Conservation (phyloP, 1,284 basidiomycete species). For the Sparassis latifolia region DNA sequence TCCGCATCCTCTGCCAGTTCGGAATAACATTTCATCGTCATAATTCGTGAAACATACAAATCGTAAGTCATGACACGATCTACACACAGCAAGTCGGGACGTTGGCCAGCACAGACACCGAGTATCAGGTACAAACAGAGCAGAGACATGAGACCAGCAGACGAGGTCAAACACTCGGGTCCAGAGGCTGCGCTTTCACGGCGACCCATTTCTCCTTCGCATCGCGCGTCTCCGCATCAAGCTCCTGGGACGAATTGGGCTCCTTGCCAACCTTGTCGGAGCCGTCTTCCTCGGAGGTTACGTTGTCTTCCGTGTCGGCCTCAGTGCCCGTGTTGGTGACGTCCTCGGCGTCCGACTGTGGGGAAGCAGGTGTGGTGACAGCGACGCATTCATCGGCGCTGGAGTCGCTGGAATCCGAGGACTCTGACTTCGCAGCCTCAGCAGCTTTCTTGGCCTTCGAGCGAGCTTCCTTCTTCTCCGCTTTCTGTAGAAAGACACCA, state of each 20-base stretch:
- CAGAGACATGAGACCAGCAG: background rate
- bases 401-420: constrained; percentile 16
- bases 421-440: constrained; percentile 21
- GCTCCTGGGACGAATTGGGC: constrained; percentile 10
- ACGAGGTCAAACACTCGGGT: constrained; percentile 4
- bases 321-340: constrained; percentile 46
- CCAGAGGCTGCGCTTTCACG: constrained; percentile 36
- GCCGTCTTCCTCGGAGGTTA: constrained; percentile 55
- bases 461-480: constrained; percentile 49
- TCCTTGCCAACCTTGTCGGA: constrained; percentile 31
- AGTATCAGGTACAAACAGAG: background rate
- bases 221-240: constrained; percentile 18
- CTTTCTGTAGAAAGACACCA: constrained; percentile 15
- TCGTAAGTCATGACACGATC: background rate
- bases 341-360: constrained; percentile 49
- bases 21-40: background rate
- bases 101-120: background rate
- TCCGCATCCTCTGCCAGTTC: no score
- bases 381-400: background rate
- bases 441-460: constrained; percentile 47
- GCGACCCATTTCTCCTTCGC: constrained; percentile 70
- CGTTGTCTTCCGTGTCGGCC: constrained; percentile 66
- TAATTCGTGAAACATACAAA: background rate
- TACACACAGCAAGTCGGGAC: background rate
- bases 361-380: constrained; percentile 19